Base-by-base conservation (phyloP, 1,284 basidiomycete species). In the Afroboletus lepidellus region DNA sequence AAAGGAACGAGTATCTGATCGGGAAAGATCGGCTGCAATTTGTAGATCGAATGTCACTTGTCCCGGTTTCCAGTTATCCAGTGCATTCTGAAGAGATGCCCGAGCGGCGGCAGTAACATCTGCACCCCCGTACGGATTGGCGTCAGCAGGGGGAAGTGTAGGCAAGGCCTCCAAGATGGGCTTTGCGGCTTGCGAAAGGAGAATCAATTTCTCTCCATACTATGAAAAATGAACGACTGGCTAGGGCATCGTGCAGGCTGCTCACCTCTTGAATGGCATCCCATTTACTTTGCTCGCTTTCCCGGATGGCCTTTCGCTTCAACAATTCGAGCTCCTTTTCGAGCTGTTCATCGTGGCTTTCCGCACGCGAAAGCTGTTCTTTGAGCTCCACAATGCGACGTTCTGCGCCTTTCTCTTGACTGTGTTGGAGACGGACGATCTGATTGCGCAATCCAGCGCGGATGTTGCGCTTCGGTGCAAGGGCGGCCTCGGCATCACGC, bases 161-260 rank as follows among this genome's bases (percentile, higher is more conserved):
- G 88, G 86, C 34, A 91, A 71, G 1, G 74, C 84, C 2, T 69
- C 72, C 36, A 88, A 67, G 48, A 90, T 76, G 20, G 81, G 77
- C 7, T 74, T 66, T 2, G 83, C 80, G 7, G 86, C 86, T 67
- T 91, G 85, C 8, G 87, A 77, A 13, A 91, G 66, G 5, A 92
- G 73, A 2, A 83, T 72, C 5, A 92, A 70, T 65, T 91, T 92
- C 67, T 92, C 90, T 41, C 80, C 85, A 53, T 85, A 92, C 87
- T 84, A 46, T 5, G 5, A 45, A 32, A 25, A 52, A 39, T 57
- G 1, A 50, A 50, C 47, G 1, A 39, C 16, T 7, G n/a, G 23
- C 38, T 41, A 24, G 36, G 50, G 48, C 32, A 46, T 32, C 44
- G 54, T 16, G 8, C 21, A 21, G 9, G 34, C 29, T 12, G 58